phyloP scores from a whole-genome alignment of 441 rosid species.

The Erodium trifolium region DNA sequence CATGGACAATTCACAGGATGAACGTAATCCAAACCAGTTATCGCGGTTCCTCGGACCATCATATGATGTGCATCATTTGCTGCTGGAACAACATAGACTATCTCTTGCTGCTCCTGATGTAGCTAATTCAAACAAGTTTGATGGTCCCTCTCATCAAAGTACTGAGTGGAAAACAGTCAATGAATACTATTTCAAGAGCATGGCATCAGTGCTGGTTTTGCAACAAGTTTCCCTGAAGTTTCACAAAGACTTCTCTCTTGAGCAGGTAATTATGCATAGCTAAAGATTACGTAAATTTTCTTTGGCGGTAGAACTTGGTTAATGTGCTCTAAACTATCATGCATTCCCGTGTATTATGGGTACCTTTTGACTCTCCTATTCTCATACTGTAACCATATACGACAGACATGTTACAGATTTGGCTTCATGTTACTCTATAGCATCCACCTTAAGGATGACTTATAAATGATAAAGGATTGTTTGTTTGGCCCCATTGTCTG shows the following conservation, averaged over 20 bases:
- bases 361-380: too few relatives aligned
- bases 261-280: conserved; percentile 46
- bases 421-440: neutral
- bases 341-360: neutral
- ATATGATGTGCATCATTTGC: conserved; percentile 59
- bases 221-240: conserved; percentile 54
- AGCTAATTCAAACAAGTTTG: conserved; percentile 24
- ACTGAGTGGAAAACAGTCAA: conserved; percentile 59
- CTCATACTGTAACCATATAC: too few relatives aligned
- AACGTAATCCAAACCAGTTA: conserved; percentile 37
- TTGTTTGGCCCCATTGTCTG: neutral
- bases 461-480: neutral
- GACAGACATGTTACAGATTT: neutral
- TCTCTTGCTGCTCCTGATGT: conserved; percentile 23
- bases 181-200: conserved; percentile 74
- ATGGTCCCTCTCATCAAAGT: conserved; percentile 29
- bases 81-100: conserved; percentile 36
- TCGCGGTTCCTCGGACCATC: conserved; percentile 70
- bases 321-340: neutral
- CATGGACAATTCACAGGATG: conserved; percentile 29
- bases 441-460: too few relatives aligned
- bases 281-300: neutral
- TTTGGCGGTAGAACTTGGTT: neutral
- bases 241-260: conserved; percentile 65
- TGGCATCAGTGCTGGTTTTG: conserved; percentile 68